A percentile compares a stretch with the other conserved stretches of the same genome.
phyloP scores from a whole-genome alignment of 495 filamentous ascomycete species.

The Recurvomyces mirabilis region DNA sequence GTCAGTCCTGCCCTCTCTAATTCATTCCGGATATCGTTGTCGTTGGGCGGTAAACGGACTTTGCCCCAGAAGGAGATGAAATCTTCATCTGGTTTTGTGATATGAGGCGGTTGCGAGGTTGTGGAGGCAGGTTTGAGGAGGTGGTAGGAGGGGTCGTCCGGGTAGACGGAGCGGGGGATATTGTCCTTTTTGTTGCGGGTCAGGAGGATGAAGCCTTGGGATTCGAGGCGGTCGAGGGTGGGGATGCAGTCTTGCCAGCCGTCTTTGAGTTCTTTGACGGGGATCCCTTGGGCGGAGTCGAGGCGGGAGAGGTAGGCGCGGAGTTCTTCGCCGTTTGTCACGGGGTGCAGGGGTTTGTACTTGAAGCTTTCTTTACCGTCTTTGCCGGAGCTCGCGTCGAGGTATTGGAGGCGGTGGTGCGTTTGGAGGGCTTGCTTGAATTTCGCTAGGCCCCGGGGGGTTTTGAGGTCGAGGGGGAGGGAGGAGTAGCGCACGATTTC shows the following conservation, averaged over 20 bases:
- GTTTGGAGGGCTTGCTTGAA: constrained; percentile 33
- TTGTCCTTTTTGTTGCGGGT: constrained; percentile 89
- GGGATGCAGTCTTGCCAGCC: constrained; percentile 79
- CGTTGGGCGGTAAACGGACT: constrained; percentile 56
- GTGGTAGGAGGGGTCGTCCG: constrained; percentile 51
- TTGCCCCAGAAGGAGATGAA: constrained; percentile 75
- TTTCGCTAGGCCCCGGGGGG: constrained; percentile 3
- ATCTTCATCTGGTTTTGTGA: constrained; percentile 39
- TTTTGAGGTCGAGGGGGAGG: constrained; percentile 29
- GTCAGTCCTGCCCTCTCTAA: constrained; percentile 28
- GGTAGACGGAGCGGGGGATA: constrained; percentile 74
- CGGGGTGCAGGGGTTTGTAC: constrained; percentile 70
- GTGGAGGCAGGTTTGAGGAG: not conserved
- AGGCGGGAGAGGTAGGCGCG: constrained; percentile 69
- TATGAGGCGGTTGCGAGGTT: not conserved
- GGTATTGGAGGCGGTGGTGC: constrained; percentile 61
- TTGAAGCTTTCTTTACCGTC: constrained; percentile 54
- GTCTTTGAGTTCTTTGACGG: constrained; percentile 81
- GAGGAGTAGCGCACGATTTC: constrained; percentile 71
- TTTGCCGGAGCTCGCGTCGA: constrained; percentile 43
- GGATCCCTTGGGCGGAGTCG: constrained; percentile 67
- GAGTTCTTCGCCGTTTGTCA: constrained; percentile 61
- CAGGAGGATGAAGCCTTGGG: constrained; percentile 65
- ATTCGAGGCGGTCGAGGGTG: constrained; percentile 66
- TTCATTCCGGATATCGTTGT: constrained; percentile 60